Evolutionary conservation across 2,329 filamentous ascomycete genomes (phyloP).

Genomic region (Aspergillus bombycis): DNA sequence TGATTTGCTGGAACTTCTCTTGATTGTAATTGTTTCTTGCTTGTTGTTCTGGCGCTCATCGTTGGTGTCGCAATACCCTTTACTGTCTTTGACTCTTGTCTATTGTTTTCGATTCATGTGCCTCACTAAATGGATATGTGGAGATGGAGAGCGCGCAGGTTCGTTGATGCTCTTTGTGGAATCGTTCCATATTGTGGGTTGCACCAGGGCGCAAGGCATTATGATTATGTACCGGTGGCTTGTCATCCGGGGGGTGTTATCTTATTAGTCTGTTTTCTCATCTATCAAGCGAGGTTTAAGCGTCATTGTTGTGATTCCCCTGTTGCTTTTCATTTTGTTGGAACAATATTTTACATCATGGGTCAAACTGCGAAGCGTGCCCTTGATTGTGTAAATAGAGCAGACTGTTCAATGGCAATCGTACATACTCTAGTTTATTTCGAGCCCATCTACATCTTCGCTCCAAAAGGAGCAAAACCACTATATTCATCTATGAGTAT

Average conservation of each 20-base stretch:
- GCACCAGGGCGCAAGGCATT: constrained; percentile 1
- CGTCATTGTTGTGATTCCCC: constrained; percentile 23
- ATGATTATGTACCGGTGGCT: constrained; percentile 2
- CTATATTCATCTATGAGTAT: neutral
- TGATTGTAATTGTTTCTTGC: neutral
- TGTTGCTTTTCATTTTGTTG: constrained; percentile 9
- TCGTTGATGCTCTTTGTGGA: constrained; percentile 18
- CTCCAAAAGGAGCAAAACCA: neutral
- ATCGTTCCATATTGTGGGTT: neutral
- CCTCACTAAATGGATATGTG: constrained; percentile 4
- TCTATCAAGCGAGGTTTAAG: constrained; percentile 4
- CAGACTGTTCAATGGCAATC: neutral
- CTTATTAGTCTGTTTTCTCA: constrained; percentile 5
- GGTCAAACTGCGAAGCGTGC: neutral
- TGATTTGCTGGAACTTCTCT: neutral
- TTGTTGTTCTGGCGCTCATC: constrained; percentile 4
- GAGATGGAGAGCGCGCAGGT: constrained; percentile 16
- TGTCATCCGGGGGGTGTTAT: neutral
- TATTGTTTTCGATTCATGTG: neutral
- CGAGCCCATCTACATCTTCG: neutral
- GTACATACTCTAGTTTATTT: neutral
- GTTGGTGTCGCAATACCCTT: constrained; percentile 5
- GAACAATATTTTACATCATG: constrained; percentile 5
- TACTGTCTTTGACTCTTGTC: constrained; percentile 6
- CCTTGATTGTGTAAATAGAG: constrained; percentile 8